These are phyloP conservation scores for Aspergillus sp. DNA, from an alignment of 2,329 filamentous ascomycete genomes.

Conservation along the genomic window DNA sequence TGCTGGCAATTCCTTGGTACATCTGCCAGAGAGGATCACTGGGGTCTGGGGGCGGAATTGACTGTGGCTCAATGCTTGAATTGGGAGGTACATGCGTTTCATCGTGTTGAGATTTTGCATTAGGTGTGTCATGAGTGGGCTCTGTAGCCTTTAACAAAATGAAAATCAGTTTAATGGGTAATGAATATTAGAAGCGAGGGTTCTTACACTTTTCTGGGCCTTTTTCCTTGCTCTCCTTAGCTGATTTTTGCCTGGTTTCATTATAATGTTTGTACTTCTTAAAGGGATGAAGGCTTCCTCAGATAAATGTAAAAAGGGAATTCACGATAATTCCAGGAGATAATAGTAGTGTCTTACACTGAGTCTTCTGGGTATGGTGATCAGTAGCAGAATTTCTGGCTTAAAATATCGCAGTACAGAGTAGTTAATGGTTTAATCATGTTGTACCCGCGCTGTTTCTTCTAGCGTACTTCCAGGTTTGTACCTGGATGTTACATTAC, in stretches of 20 bases:
- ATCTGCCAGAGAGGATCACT: constrained; percentile 76
- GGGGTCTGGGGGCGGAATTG: constrained; percentile 49
- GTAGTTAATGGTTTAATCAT: no score
- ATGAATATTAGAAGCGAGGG: not conserved
- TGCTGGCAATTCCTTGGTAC: constrained; percentile 77
- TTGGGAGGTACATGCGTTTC: constrained; percentile 6
- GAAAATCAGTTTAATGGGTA: constrained; percentile 9
- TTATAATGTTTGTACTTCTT: constrained; percentile 7
- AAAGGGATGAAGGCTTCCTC: no score
- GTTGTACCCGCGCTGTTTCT: no score
- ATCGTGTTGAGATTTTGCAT: constrained; percentile 3
- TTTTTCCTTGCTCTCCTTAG: constrained; percentile 91
- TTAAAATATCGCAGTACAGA: no score
- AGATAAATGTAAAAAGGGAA: no score
- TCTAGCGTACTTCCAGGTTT: no score
- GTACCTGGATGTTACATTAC: no score
- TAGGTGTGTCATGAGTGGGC: constrained; percentile 1
- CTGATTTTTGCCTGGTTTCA: constrained; percentile 89
- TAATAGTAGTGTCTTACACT: no score
- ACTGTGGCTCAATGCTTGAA: constrained; percentile 42
- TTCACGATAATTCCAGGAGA: no score
- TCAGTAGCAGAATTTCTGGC: no score
- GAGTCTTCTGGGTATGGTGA: no score
- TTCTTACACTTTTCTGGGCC: constrained; percentile 67
- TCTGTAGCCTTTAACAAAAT: constrained; percentile 24